Evolutionary conservation across 805 yeast genomes (phyloP).

Genomic region (Myxozyma mucilagina): DNA sequence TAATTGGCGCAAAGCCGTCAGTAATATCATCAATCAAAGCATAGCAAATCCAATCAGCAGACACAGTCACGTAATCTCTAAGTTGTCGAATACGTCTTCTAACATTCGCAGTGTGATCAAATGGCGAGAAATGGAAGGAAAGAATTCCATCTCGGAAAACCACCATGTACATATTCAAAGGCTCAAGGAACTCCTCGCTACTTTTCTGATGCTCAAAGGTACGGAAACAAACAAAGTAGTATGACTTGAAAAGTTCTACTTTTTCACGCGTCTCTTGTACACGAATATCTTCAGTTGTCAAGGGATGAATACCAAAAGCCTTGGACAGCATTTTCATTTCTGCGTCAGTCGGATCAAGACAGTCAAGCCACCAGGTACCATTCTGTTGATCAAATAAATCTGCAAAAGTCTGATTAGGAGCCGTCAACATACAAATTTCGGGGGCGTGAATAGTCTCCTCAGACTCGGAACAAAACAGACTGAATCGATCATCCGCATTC

Average conservation of each 20-base stretch:
- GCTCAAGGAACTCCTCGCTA: conserved; percentile 74
- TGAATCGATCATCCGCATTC: conserved; percentile 58
- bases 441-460: conserved; percentile 90
- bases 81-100: conserved; percentile 64
- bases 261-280: conserved; percentile 97
- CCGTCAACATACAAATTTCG: conserved; percentile 68
- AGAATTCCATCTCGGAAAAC: conserved; percentile 62
- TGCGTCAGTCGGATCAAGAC: conserved; percentile 88
- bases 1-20: conserved; percentile 63
- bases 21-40: conserved; percentile 67
- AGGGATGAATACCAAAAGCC: conserved; percentile 95
- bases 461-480: conserved; percentile 75
- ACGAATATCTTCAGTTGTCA: conserved; percentile 95
- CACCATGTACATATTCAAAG: conserved; percentile 60
- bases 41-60: conserved; percentile 66
- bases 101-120: conserved; percentile 60
- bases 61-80: conserved; percentile 58
- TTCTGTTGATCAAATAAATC: conserved; percentile 70
- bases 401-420: conserved; percentile 63
- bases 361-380: conserved; percentile 95
- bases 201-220: conserved; percentile 86
- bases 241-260: conserved; percentile 85
- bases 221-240: conserved; percentile 95
- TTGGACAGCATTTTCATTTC: conserved; percentile 92
- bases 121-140: conserved; percentile 61